Evolutionary conservation across 2,329 filamentous ascomycete genomes (phyloP).

Genomic region (Thermoascus crustaceus): DNA sequence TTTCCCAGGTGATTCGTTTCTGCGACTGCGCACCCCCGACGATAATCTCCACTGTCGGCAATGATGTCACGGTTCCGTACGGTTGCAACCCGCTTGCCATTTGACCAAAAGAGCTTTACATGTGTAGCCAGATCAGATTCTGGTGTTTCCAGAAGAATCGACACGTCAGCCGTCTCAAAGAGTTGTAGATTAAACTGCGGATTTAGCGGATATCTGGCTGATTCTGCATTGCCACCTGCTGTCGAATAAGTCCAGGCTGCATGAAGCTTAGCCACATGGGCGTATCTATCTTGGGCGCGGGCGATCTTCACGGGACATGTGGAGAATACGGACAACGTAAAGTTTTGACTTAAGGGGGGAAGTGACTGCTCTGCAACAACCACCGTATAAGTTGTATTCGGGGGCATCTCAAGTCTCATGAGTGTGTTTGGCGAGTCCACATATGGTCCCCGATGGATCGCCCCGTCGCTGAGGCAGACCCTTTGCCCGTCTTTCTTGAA

Average conservation of each 20-base stretch:
- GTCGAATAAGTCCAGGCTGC: slow-evolving; percentile 70
- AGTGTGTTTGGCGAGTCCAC: slow-evolving; percentile 92
- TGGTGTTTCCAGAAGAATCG: slow-evolving; percentile 64
- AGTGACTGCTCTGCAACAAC: slow-evolving; percentile 74
- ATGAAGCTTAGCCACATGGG: slow-evolving; percentile 49
- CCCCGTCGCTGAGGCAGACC: slow-evolving; percentile 65
- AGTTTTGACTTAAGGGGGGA: slow-evolving; percentile 65
- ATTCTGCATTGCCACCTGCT: slow-evolving; percentile 76
- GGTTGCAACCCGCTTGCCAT: slow-evolving; percentile 61
- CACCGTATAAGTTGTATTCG: slow-evolving; percentile 48
- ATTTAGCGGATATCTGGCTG: slow-evolving; percentile 69
- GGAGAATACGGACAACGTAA: slow-evolving; percentile 79
- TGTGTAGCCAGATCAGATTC: slow-evolving; percentile 66
- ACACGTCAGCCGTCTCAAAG: slow-evolving; percentile 54
- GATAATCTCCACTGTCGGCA: slow-evolving; percentile 79
- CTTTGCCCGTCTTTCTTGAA: slow-evolving; percentile 64
- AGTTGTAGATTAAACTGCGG: slow-evolving; percentile 67
- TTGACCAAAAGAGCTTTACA: slow-evolving; percentile 72
- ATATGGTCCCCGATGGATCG: slow-evolving; percentile 69
- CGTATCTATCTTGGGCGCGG: slow-evolving; percentile 54
- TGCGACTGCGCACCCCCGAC: slow-evolving; percentile 66
- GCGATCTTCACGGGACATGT: slow-evolving; percentile 52
- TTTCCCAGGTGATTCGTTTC: slow-evolving; percentile 53
- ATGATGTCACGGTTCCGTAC: slow-evolving; percentile 69
- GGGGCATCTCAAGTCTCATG: slow-evolving; percentile 59